Percentiles rank a stretch among this genome's conserved stretches.
These are phyloP conservation scores for Elymus sibiricus DNA, from an alignment of 176 grass and related monocot species.

Conservation along the genomic window DNA sequence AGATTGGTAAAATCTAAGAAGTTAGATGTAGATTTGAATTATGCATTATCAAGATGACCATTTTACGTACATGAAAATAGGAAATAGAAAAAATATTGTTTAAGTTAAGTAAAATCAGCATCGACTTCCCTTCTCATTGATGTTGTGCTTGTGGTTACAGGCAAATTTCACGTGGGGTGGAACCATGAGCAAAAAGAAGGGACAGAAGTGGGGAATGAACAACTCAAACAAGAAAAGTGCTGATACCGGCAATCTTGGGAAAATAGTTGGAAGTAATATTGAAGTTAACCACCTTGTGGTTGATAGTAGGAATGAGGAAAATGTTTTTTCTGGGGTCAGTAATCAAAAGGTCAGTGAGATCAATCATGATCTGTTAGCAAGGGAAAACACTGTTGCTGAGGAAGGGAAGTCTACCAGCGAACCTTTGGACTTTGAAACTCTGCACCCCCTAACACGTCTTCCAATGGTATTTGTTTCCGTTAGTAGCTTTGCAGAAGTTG, in stretches of 20 bases:
- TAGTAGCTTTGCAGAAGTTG: neutral
- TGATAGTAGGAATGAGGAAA: constrained; percentile 19
- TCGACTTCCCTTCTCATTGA: neutral
- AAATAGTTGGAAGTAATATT: constrained; percentile 15
- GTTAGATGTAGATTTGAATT: constrained; percentile 3
- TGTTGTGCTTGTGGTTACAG: constrained; percentile 44
- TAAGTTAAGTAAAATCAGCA: neutral
- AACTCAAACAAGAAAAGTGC: constrained; percentile 28
- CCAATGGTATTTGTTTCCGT: constrained; percentile 59
- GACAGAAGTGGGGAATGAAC: constrained; percentile 82
- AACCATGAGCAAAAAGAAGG: constrained; percentile 87
- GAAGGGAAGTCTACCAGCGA: constrained; percentile 40
- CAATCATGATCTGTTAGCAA: constrained; percentile 25
- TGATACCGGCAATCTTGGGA: constrained; percentile 2
- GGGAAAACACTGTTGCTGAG: constrained; percentile 36
- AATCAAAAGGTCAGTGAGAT: constrained; percentile 16
- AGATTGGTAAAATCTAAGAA: neutral
- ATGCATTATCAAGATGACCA: neutral
- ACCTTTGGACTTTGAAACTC: constrained; percentile 58
- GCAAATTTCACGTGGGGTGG: constrained; percentile 71
- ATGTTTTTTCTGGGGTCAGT: neutral
- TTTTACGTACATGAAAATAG: neutral
- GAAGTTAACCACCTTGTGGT: constrained; percentile 20
- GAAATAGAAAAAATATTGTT: neutral
- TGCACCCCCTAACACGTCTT: constrained; percentile 64